Evolutionary conservation across 2,329 filamentous ascomycete genomes (phyloP), one percentile per base, ranked within the genome.

Genomic region (Colletotrichum truncatum): DNA sequence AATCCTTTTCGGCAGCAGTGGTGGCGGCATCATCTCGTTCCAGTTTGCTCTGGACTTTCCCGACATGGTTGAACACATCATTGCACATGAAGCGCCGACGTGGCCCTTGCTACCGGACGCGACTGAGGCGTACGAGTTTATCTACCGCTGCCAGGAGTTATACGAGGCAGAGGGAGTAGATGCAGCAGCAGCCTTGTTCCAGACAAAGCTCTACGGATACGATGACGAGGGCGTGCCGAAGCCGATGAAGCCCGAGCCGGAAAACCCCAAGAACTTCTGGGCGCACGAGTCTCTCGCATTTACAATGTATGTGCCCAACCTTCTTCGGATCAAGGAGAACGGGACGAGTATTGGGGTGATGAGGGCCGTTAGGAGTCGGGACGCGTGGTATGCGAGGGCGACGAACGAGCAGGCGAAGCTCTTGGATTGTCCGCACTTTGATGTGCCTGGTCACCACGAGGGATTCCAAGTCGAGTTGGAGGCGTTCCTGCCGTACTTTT

Each of bases 11-110:
- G 73, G 72, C 41, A 76, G 72, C 68, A 76, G 73, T 65, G 53
- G 61, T 32, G 75, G 75, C 2, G 75, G 70, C 6, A 62, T 77
- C 43, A 67, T 77, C 18, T 43, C 69, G 1, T 71, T 75, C 36
- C 74, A 75, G 62, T 72, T 77, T 41, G 74, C 75, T 4, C 64
- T 71, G 61, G 71, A 74, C 62, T 74, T 71, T 38, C 75, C 75
- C 1, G 64, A 71, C 4, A 69, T 70, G 59, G 68, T 74, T 16
- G 70, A 72, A 4, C 75, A 72, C 57, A 5, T 76, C n/a, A 71
- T 77, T 32, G 49, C 68, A 4, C 75, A 77, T 67, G 75, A 77
- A 63, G 73, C 73, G 8, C 70, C 71, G 5, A 71, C 71, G 3
- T 49, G 66, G 6, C 62, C 30, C 3, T 64, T 77, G 1, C 68